Evolutionary conservation across 108 stramenopile genomes (phyloP).

Genomic region (Pinguiococcus pyrenoidosus): DNA sequence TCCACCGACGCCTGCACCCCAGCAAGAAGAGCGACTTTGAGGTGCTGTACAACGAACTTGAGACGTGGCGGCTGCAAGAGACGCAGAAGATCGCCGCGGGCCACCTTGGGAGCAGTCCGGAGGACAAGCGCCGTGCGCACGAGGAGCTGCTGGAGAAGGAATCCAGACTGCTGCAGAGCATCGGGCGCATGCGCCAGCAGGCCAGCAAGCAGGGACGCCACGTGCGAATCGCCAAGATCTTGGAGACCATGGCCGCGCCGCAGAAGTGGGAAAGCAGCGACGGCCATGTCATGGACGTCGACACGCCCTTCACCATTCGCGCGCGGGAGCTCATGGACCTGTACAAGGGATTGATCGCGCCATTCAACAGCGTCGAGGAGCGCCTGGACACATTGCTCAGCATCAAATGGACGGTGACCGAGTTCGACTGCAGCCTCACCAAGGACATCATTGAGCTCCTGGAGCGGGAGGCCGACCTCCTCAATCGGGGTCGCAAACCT

Average conservation of each 20-base stretch:
- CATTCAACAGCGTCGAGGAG: constrained; percentile 23
- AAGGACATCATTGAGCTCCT: constrained; percentile 43
- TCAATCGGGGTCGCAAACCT: constrained; percentile 28
- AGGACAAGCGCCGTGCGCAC: not conserved
- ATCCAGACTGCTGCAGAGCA: constrained; percentile 41
- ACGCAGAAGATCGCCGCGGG: constrained; percentile 11
- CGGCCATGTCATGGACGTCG: constrained; percentile 34
- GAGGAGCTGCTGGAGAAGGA: constrained; percentile 40
- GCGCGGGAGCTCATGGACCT: constrained; percentile 39
- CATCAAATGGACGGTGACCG: constrained; percentile 49
- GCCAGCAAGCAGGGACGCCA: constrained; percentile 23
- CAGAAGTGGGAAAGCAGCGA: constrained; percentile 41
- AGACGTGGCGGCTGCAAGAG: constrained; percentile 37
- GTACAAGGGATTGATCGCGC: constrained; percentile 18
- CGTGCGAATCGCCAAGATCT: constrained; percentile 21
- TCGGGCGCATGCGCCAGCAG: constrained; percentile 34
- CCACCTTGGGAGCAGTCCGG: not conserved
- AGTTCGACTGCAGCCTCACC: constrained; percentile 43
- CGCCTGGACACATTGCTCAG: constrained; percentile 44
- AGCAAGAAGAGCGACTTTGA: constrained; percentile 32
- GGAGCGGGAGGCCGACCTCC: constrained; percentile 50
- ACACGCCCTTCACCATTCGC: constrained; percentile 41
- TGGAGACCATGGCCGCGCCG: constrained; percentile 36
- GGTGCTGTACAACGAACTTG: constrained; percentile 45
- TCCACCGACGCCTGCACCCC: constrained; percentile 38